Evolutionary conservation across 208 protist genomes (phyloP), one percentile per base, ranked within the genome.

Genomic region (Leishmania braziliensis): DNA sequence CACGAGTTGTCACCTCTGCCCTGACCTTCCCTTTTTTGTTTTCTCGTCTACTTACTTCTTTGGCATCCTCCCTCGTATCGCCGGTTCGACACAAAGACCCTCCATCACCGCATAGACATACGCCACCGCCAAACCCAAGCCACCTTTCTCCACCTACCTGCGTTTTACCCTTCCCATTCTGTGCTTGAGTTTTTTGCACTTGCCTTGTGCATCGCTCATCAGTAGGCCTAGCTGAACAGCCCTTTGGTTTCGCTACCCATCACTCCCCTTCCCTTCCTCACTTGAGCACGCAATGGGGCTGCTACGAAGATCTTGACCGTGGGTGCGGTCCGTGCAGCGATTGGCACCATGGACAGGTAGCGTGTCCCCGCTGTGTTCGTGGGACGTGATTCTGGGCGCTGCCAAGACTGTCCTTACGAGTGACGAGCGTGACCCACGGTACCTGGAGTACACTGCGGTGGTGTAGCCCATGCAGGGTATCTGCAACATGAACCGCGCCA

Each of bases 401-500:
- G 86, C 80, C 48, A 87, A 79, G 33, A 82, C 83, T 10, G 88
- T 87, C 56, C 78, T 93, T 50, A 70, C 72, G 68, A 78, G 58
- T 56, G 83, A 88, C 54, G 92, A 89, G 82, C 84, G 83, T 70
- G 87, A 91, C 72, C 66, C 83, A 18, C 81, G 84, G 72, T 4
- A 87, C 68, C 71, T 95, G n/a, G 91, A 95, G 39, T 92, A 93
- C 82, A 89, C 86, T 36, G 86, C 80, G 43, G 56, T 88, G 33
- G 89, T 85, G 9, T 82, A 87, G 80, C 86, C 80, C 75, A 86
- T 92, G 87, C 85, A 90, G 84, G 88, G 92, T 79, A 69, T 89
- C 73, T 88, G 91, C 77, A 86, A 69, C 70, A 88, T 86, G 87
- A 89, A 93, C 85, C 86, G 91, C 20, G 87, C 91, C 80, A 92